phyloP scores from a whole-genome alignment of 2,329 filamentous ascomycete genomes.

The Bisporella sp. region DNA sequence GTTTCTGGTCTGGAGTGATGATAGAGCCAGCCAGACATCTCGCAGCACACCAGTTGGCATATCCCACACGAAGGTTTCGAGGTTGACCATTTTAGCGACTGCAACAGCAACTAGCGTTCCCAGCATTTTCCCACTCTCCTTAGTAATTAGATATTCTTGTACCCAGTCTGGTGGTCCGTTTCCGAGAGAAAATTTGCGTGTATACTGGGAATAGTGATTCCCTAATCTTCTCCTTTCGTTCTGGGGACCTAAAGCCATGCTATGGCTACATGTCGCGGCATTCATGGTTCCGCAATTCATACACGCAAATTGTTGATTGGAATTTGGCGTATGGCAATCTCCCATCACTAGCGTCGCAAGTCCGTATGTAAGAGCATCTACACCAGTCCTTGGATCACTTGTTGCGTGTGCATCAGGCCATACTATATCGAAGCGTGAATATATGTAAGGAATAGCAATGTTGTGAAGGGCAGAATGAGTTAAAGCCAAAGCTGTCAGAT shows the following conservation, averaged over 20 bases:
- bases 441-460: conserved; percentile 71
- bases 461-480: conserved; percentile 72
- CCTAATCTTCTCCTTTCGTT: conserved; percentile 42
- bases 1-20: conserved; percentile 53
- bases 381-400: conserved; percentile 60
- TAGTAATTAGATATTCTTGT: conserved; percentile 72
- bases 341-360: conserved; percentile 74
- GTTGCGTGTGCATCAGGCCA: conserved; percentile 69
- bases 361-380: conserved; percentile 78
- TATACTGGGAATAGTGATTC: conserved; percentile 73
- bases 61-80: conserved; percentile 81
- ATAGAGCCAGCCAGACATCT: conserved; percentile 74
- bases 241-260: conserved; percentile 7
- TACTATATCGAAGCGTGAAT: conserved; percentile 80
- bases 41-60: conserved; percentile 80
- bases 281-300: conserved; percentile 26
- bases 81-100: conserved; percentile 72
- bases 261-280: conserved; percentile 19
- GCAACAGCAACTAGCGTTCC: conserved; percentile 73
- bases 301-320: conserved; percentile 21
- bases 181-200: conserved; percentile 76
- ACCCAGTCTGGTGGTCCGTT: conserved; percentile 76
- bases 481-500: conserved; percentile 69
- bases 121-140: conserved; percentile 84
- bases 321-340: conserved; percentile 42